These are phyloP conservation scores for Xylariaceae sp. DNA, from an alignment of 2,329 filamentous ascomycete genomes.

Conservation along the genomic window DNA sequence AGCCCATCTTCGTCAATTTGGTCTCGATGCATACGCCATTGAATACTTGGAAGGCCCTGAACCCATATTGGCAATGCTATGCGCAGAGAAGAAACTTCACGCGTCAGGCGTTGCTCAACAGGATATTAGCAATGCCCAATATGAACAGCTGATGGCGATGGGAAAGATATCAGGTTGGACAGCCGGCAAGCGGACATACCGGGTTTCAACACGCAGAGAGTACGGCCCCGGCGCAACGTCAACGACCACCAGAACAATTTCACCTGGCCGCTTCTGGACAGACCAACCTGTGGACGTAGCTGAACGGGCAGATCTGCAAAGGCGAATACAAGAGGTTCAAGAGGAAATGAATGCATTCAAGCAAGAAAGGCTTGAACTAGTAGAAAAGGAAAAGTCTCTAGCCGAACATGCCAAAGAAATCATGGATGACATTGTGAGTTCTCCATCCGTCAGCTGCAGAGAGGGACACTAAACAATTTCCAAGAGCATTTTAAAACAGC, in stretches of 20 bases:
- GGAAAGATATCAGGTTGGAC: slow-evolving; percentile 64
- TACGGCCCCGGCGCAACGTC: slow-evolving; percentile 73
- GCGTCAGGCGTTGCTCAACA: slow-evolving; percentile 59
- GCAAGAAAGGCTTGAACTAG: slow-evolving; percentile 34
- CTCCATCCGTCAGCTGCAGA: background rate
- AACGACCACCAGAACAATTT: slow-evolving; percentile 60
- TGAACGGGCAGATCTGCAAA: slow-evolving; percentile 59
- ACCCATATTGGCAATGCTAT: slow-evolving; percentile 83
- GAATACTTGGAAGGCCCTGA: slow-evolving; percentile 78
- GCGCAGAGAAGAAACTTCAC: slow-evolving; percentile 66
- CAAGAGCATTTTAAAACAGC: slow-evolving; percentile 48
- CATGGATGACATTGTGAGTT: slow-evolving; percentile 43
- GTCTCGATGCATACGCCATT: slow-evolving; percentile 75
- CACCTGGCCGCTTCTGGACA: slow-evolving; percentile 65
- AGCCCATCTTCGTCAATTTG: slow-evolving; percentile 53
- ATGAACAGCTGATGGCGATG: slow-evolving; percentile 57
- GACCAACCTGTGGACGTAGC: slow-evolving; percentile 68
- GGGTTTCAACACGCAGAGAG: slow-evolving; percentile 67
- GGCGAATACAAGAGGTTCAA: slow-evolving; percentile 44
- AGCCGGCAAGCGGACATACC: slow-evolving; percentile 60
- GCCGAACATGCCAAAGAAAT: slow-evolving; percentile 41
- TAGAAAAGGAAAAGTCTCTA: slow-evolving; percentile 38
- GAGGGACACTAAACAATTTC: slow-evolving; percentile 7
- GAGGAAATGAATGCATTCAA: slow-evolving; percentile 36
- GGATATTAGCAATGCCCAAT: slow-evolving; percentile 64